Percentiles rank a stretch among this genome's conserved stretches.
phyloP scores from a whole-genome alignment of 306 rosid species.

The Quercus agrifolia region DNA sequence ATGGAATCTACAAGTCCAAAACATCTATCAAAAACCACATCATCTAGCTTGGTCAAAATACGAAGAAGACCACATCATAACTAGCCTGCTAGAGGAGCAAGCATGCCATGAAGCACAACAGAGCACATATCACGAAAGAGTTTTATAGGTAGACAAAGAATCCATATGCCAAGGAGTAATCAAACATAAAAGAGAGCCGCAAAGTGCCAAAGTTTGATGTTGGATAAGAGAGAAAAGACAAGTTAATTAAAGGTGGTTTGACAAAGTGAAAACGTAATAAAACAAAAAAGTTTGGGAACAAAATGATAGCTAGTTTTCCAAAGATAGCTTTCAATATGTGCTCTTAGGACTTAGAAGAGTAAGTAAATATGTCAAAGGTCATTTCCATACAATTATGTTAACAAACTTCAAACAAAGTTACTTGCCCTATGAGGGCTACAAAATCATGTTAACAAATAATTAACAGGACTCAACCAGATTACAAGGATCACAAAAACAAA shows the following conservation, averaged over 20 bases:
- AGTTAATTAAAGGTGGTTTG: not conserved
- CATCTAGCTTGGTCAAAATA: too few species aligned
- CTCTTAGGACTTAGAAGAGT: not conserved
- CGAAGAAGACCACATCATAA: not conserved
- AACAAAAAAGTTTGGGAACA: not conserved
- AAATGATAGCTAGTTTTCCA: not conserved
- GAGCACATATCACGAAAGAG: too few species aligned
- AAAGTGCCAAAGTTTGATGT: not conserved
- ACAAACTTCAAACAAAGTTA: not conserved
- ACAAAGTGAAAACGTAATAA: not conserved
- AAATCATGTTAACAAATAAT: constrained; percentile 15
- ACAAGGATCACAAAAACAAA: constrained; percentile 23
- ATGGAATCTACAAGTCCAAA: too few species aligned
- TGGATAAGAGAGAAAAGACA: not conserved
- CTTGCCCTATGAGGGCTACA: constrained; percentile 21
- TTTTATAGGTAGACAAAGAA: not conserved
- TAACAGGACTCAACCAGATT: constrained; percentile 14
- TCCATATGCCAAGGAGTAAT: not conserved
- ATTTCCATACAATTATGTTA: not conserved
- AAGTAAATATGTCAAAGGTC: not conserved
- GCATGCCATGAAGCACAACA: not conserved
- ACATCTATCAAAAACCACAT: too few species aligned
- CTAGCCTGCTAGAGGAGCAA: not conserved
- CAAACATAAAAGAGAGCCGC: not conserved
- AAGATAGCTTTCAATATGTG: not conserved